Evolutionary conservation across 495 filamentous ascomycete genomes (phyloP), one percentile per base, ranked within the genome.

Genomic region (Podospora bellae-mahoneyi): DNA sequence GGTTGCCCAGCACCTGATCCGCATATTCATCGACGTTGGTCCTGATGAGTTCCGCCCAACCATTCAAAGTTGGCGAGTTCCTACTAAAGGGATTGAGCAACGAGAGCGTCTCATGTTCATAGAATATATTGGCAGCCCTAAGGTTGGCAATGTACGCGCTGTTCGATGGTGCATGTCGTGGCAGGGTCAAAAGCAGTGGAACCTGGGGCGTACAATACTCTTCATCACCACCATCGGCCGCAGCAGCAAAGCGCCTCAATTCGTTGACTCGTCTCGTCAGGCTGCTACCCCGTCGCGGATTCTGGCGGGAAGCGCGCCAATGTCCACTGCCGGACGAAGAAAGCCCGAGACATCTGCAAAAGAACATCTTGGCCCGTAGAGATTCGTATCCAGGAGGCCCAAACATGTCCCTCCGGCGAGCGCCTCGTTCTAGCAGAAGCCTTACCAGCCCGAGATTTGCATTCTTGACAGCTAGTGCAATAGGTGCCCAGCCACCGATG

Each of bases 371-470:
- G 7, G 9, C 39, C 39, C 39, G 7, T 10, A 48, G 13, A 16
- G 39, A 48, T 48, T 48, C 39, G 39, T 48, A 48, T 13, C 39
- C 39, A 48, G 39, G 39, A 48, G 39, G 39, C 2, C 39, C 39
- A 27, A 62, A 64, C 18, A 64, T 10, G 39, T 70, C 68, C 15
- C 39, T n/a, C 0, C 4, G 10, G 0, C 26, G 18, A 5, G 68
- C 64, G 28, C 68, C 68, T 9, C 44, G n/a, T 7, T 70, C 68
- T 16, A 67, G 26, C 61, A 70, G 19, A 48, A 48, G 13, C 39
- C 39, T 48, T 48, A 48, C 39, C 39, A 48, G 15, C 13, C 9
- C 39, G 5, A 48, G 13, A 13, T 48, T 48, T 10, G 39, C 39
- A 13, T 48, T 48, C 39, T 48, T 48, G 39, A 48, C 39, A 16